Base-by-base conservation (phyloP, 2,329 filamentous ascomycete species). In the Exserohilum rostratum region DNA sequence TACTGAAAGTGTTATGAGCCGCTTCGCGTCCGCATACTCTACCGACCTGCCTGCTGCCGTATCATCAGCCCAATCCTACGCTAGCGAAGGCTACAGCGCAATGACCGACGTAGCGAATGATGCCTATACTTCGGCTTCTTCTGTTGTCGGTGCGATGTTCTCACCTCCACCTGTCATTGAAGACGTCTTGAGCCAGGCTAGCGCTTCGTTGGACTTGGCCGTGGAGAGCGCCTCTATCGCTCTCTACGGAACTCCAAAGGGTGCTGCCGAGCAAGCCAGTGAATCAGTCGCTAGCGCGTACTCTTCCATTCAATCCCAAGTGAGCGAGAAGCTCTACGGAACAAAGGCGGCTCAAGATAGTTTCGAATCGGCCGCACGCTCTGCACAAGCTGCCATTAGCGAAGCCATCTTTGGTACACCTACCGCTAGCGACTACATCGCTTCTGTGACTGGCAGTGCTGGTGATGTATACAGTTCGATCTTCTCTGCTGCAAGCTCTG, bases 1-100 rank as follows among this genome's bases (percentile, higher is more conserved):
- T 66, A 92, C 88, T 0, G 90, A 96, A 68, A 92, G 89, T 55
- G 88, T 93, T 3, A 86, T 91, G 75, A 85, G 80, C 47, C 85
- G 89, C 46, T 81, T 96, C 11, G 84, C 85, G 51, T 87, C 84
- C 3, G 89, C 86, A 0, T 95, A 93, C 67, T 85, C 86, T 20
- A 90, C 87, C 0, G 88, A 86, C 1, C 77, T 83, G 2, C 81
- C 85, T 0, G 85, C 81, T 0, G 78, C 82, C 6, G 80, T 80
- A 10, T 79, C 82, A 0, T 82, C 82, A 3, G 82, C 79, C 18
- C 83, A 78, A 9, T 85, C 81, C 57, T 81, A 83, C 39, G 81
- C 81, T 17, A 78, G 77, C 53, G 80, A 82, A 12, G 60, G 62
- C 45, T 73, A 67, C 38, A 68, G 70, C 7, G 64, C 82, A 13